Evolutionary conservation across 108 stramenopile species (phyloP), one percentile per base, ranked within the genome.

Genomic region (Aurantiochytrium sp.): DNA sequence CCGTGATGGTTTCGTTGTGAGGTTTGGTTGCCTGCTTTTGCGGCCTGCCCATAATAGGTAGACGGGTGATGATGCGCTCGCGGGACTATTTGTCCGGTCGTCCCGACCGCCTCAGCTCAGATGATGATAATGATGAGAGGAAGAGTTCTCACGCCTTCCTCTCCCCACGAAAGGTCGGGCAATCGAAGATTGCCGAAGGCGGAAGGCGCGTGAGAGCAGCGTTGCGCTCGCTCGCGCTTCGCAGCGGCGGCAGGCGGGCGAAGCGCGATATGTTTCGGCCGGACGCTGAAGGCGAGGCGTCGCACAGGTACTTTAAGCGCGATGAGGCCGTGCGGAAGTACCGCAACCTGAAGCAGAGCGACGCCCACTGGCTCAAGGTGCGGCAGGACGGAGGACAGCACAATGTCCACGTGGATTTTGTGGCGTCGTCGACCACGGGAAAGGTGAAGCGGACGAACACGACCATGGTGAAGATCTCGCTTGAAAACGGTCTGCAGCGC

Each of bases 241-340:
- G n/a, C n/a, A n/a, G n/a, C n/a, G n/a, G n/a, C n/a, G n/a, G n/a
- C 21, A 54, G 53, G 53, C 53, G 12, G 53, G 17, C 53, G 12
- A 54, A 54, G 21, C 17, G 17, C 21, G 53, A 19, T 6, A 65
- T 65, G 59, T 65, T 65, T 65, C 59, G 24, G 15, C 22, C 59
- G 2, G 59, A 65, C 59, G 59, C 27, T 19, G 59, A 10, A 65
- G 24, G 24, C n/a, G n/a, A n/a, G 53, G 17, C 17, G 53, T 54
- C 53, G 32, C 59, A 81, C 45, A 30, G 6, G 30, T 81, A 48
- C 73, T 81, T 81, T 30, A 81, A 48, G 42, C 39, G 45, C 2
- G 73, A 81, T 12, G 45, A 81, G 24, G 73, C 73, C 42, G 45
- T 81, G 42, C 42, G 45, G 21, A 81, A 81, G 42, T 81, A 81